Percentiles rank a stretch among this genome's conserved stretches.
phyloP scores from a whole-genome alignment of 306 rosid genomes.

The Vigna mungo region DNA sequence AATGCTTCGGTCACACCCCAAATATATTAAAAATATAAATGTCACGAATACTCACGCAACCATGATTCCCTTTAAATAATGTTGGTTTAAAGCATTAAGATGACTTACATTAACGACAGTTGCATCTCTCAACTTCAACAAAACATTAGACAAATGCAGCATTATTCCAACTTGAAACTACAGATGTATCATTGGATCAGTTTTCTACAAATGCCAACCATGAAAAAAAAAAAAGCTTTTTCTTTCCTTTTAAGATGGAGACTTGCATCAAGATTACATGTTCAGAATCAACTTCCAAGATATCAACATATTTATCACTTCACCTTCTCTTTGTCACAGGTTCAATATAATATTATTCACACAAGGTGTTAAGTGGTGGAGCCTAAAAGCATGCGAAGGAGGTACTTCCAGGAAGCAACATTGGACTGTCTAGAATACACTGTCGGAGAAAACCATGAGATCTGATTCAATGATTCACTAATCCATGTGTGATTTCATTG shows the following conservation, averaged over 20 bases:
- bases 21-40: slow-evolving; percentile 34
- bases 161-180: slow-evolving; percentile 18
- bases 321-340: background rate
- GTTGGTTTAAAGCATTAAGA: background rate
- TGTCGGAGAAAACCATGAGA: slow-evolving; percentile 27
- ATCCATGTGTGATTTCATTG: background rate
- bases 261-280: background rate
- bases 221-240: background rate
- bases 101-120: background rate
- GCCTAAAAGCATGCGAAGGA: background rate
- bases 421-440: background rate
- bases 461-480: slow-evolving; percentile 19
- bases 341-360: background rate
- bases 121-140: background rate
- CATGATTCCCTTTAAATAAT: slow-evolving; percentile 16
- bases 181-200: slow-evolving; percentile 13
- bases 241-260: background rate
- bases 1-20: slow-evolving; percentile 44
- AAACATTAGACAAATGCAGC: background rate
- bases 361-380: background rate
- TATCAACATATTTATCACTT: background rate
- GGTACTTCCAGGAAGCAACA: slow-evolving; percentile 3
- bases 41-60: slow-evolving; percentile 48
- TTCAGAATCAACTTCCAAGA: background rate
- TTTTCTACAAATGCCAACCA: slow-evolving; percentile 22